Percentiles rank a stretch among this genome's conserved stretches.
These are phyloP conservation scores for Daedaleopsis nitida DNA, from an alignment of 768 basidiomycete genomes.

Conservation along the genomic window DNA sequence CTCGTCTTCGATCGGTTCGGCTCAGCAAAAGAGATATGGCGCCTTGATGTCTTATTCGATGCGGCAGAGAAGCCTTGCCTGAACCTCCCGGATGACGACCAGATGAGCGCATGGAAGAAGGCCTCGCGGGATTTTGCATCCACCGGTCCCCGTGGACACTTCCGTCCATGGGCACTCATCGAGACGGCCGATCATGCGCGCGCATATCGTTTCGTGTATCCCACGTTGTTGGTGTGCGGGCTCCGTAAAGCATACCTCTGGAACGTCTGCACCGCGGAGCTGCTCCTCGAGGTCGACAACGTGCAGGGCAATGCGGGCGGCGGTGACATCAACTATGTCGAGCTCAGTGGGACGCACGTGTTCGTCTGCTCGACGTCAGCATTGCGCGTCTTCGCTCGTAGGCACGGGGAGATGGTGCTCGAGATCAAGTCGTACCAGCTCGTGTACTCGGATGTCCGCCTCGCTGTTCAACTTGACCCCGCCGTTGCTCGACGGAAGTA, in stretches of 20 bases:
- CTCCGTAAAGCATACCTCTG: slow-evolving; percentile 53
- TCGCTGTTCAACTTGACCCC: slow-evolving; percentile 1
- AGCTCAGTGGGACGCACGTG: slow-evolving; percentile 57
- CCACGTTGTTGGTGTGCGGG: slow-evolving; percentile 57
- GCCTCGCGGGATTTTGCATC: slow-evolving; percentile 23
- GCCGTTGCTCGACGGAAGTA: neutral
- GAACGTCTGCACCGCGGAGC: slow-evolving; percentile 55
- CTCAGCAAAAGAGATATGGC: slow-evolving; percentile 72
- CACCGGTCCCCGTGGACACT: slow-evolving; percentile 45
- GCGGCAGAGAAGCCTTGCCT: neutral
- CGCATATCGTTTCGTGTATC: slow-evolving; percentile 72
- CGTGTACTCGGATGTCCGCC: slow-evolving; percentile 3
- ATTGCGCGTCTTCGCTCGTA: slow-evolving; percentile 57
- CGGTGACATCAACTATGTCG: slow-evolving; percentile 61
- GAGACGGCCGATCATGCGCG: slow-evolving; percentile 41
- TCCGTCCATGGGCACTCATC: slow-evolving; percentile 64
- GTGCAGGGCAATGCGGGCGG: slow-evolving; percentile 35
- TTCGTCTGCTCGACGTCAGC: slow-evolving; percentile 55
- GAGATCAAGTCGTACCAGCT: slow-evolving; percentile 27
- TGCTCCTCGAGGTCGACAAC: slow-evolving; percentile 50
- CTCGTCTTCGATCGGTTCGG: slow-evolving; percentile 66
- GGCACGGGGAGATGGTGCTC: slow-evolving; percentile 45
- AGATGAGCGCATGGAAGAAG: slow-evolving; percentile 26
- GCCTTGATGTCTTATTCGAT: slow-evolving; percentile 35
- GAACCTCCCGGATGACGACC: slow-evolving; percentile 26